A percentile compares a stretch with the other conserved stretches of the same genome.
phyloP scores from a whole-genome alignment of 176 grass and related monocot species.

The Rhynchospora pubera region DNA sequence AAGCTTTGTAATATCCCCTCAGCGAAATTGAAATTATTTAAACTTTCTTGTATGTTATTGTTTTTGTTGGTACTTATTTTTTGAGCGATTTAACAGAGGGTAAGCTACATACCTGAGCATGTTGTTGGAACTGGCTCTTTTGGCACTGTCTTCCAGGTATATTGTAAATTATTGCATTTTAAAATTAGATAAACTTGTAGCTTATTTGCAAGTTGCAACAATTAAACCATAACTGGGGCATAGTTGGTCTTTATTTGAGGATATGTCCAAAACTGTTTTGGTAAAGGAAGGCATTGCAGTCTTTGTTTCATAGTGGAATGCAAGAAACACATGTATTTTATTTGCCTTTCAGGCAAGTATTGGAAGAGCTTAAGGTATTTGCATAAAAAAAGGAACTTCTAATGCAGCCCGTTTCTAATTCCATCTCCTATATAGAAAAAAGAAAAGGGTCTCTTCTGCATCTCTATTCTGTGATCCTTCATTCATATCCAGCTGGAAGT shows the following conservation, averaged over 20 bases:
- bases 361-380: no score
- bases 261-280: background rate
- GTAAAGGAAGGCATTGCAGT: background rate
- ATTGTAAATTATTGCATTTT: slow-evolving; percentile 9
- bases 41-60: background rate
- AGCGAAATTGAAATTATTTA: background rate
- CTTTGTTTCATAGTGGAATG: background rate
- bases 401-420: no score
- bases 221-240: background rate
- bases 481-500: no score
- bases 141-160: slow-evolving; percentile 90
- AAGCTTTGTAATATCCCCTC: background rate
- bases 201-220: background rate
- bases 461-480: no score
- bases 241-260: background rate
- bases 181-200: background rate
- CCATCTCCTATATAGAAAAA: no score
- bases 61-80: background rate
- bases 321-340: no score
- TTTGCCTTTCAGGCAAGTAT: no score
- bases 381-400: no score
- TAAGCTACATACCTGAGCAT: slow-evolving; percentile 89
- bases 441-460: no score
- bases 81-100: slow-evolving; percentile 41
- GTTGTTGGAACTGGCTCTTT: slow-evolving; percentile 96